Conservation (phyloP, 164 flowering plant species). For the Magnolia officinalis region DNA sequence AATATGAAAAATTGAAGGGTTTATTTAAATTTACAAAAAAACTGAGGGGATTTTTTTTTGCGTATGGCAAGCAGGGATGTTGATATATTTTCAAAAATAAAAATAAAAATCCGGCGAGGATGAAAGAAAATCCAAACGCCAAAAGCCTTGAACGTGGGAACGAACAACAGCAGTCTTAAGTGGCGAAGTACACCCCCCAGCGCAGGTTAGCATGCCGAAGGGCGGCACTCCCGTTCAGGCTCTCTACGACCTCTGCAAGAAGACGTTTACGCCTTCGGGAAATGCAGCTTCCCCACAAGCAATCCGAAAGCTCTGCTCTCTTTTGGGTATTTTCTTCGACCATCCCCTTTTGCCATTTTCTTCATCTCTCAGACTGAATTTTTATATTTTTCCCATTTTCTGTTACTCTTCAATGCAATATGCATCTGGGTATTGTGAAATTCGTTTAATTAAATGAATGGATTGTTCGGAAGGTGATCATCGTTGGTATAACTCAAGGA, state of each 20-base stretch:
- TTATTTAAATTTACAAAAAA: too few relatives aligned
- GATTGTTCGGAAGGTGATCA: not conserved
- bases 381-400: not conserved
- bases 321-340: constrained; percentile 45
- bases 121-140: not conserved
- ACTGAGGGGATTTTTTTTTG: too few relatives aligned
- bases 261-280: constrained; percentile 47
- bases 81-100: too few relatives aligned
- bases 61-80: too few relatives aligned
- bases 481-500: too few relatives aligned
- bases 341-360: not conserved
- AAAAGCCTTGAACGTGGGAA: not conserved
- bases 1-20: too few relatives aligned
- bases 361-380: not conserved
- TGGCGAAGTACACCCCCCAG: not conserved
- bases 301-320: constrained; percentile 49
- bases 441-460: constrained; percentile 6
- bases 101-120: too few relatives aligned
- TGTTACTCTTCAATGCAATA: not conserved
- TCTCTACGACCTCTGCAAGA: constrained; percentile 62
- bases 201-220: constrained; percentile 20
- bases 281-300: constrained; percentile 43
- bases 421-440: constrained; percentile 10
- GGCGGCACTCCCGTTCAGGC: constrained; percentile 45
- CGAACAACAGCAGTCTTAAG: not conserved